These are phyloP conservation scores for Hypomontagnella monticulosa DNA, from an alignment of 495 filamentous ascomycete genomes.

Conservation along the genomic window DNA sequence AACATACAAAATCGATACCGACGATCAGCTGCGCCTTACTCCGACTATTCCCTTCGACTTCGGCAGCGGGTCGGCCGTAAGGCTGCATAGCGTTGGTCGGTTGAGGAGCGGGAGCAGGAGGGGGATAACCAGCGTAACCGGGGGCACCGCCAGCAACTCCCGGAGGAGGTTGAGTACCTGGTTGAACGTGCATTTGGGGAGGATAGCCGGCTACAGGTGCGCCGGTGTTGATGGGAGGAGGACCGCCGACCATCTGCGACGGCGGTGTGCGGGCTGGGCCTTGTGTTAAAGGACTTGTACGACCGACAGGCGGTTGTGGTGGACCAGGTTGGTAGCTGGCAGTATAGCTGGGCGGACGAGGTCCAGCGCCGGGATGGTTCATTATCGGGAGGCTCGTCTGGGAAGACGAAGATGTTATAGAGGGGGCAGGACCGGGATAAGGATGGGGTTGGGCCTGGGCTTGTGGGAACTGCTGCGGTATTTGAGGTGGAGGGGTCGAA, in stretches of 20 bases:
- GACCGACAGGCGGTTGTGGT: constrained; percentile 62
- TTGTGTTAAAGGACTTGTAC: constrained; percentile 60
- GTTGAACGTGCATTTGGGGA: constrained; percentile 62
- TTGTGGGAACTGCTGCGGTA: constrained; percentile 50
- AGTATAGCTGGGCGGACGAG: constrained; percentile 79
- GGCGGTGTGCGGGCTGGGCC: constrained; percentile 61
- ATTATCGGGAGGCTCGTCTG: constrained; percentile 62
- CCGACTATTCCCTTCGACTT: constrained; percentile 86
- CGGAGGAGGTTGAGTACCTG: constrained; percentile 60
- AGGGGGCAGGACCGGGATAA: constrained; percentile 53
- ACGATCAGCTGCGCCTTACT: constrained; percentile 84
- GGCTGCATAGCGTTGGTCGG: constrained; percentile 48
- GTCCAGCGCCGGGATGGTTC: constrained; percentile 66
- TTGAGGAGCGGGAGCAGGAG: constrained; percentile 54
- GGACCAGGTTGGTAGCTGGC: constrained; percentile 69
- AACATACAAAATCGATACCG: constrained; percentile 81
- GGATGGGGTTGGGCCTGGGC: constrained; percentile 47
- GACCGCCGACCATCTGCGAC: constrained; percentile 73
- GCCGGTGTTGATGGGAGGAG: constrained; percentile 76
- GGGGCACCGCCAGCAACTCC: constrained; percentile 59
- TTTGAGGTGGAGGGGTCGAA: constrained; percentile 57
- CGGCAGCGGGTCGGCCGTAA: constrained; percentile 63
- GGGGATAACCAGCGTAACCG: constrained; percentile 54
- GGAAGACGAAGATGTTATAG: constrained; percentile 57
- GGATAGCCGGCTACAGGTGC: constrained; percentile 63